phyloP scores from a whole-genome alignment of 306 rosid genomes.

The Vigna reflexopilosa region DNA sequence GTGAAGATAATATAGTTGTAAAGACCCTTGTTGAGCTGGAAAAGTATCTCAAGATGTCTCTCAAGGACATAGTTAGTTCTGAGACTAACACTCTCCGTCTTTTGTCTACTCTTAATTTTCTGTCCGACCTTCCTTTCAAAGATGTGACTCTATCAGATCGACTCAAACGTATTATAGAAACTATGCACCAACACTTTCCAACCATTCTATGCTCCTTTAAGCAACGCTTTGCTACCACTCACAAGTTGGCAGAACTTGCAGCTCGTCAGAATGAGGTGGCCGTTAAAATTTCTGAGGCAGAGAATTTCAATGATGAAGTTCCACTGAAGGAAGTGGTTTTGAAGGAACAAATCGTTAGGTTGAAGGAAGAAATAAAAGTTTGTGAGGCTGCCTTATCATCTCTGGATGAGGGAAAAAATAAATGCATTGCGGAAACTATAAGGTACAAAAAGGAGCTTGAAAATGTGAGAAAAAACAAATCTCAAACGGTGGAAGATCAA shows the following conservation, averaged over 20 bases:
- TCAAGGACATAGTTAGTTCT: no score
- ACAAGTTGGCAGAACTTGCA: slow-evolving; percentile 21
- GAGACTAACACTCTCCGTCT: no score
- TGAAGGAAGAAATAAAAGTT: neutral
- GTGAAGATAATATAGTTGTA: no score
- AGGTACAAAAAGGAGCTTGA: neutral
- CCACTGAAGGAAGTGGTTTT: neutral
- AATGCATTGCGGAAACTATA: neutral
- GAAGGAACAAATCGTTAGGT: neutral
- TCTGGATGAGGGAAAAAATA: neutral
- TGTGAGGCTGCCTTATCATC: slow-evolving; percentile 1
- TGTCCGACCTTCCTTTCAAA: slow-evolving; percentile 38
- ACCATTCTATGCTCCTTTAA: slow-evolving; percentile 42
- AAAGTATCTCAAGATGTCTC: no score
- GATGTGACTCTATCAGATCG: slow-evolving; percentile 23
- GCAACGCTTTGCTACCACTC: slow-evolving; percentile 12
- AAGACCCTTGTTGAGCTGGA: no score
- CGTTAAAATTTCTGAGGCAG: no score
- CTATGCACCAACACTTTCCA: slow-evolving; percentile 34
- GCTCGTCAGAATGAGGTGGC: neutral
- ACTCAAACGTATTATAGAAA: slow-evolving; percentile 30
- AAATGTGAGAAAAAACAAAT: neutral
- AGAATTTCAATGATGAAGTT: slow-evolving; percentile 11
- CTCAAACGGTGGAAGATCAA: no score
- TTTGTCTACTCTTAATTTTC: slow-evolving; percentile 42